Evolutionary conservation across 2,329 filamentous ascomycete genomes (phyloP), one percentile per base, ranked within the genome.

Genomic region (Lojkania enalia): DNA sequence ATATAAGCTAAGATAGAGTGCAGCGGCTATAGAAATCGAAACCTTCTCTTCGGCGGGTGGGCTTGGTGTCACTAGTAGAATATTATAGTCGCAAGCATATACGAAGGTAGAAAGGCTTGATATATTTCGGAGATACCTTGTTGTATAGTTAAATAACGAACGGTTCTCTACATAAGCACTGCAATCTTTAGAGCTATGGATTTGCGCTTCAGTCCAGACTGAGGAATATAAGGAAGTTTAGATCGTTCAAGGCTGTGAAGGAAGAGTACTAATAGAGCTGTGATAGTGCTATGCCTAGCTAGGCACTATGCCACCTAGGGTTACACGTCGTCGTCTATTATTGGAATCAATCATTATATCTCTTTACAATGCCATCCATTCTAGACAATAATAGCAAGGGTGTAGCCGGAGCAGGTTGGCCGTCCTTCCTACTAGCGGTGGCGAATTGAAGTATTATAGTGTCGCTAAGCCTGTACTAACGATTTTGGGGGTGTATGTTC

Each of bases 1-100:
- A n/a, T n/a, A n/a, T n/a, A n/a, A 18, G 20, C 41, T 33, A 33
- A 33, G 31, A 33, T 33, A 33, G 31, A 33, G 31, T 33, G 16
- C 16, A 33, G 31, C 16, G 16, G 31, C 31, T 15, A 9, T 33
- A 33, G 31, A 33, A 33, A 33, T 15, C 16, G 16, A 33, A 33
- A 15, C 31, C 31, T 33, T 9, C 16, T 11, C 11, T 16, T 33
- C 16, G 16, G 15, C 16, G 16, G 15, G 31, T 33, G 15, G 15
- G 31, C 16, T 33, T 12, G 16, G 31, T 33, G 16, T 33, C 16
- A 33, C 15, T 33, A 33, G 31, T 33, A 33, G 31, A 33, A 33
- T 15, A 15, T 15, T 33, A 33, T 33, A 11, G 16, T 33, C 16
- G 15, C 15, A 33, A 33, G 31, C 15, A 33, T 33, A 33, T 33